Percentiles rank a stretch among this genome's conserved stretches.
Evolutionary conservation across 495 filamentous ascomycete species (phyloP).

Genomic region (Chlorociboria aeruginascens): DNA sequence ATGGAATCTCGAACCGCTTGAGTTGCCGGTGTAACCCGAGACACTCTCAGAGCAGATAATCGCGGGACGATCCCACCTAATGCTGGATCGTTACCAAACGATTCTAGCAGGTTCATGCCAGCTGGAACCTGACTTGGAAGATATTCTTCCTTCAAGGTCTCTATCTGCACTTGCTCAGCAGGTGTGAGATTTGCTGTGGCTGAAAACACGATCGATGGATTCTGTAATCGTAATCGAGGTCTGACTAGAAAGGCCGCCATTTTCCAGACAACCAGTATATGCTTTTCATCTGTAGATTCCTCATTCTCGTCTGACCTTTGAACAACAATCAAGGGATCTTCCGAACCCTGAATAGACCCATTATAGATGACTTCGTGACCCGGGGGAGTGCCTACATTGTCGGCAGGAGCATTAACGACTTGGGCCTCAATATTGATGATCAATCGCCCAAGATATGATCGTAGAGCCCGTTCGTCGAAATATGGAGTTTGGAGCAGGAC

Average conservation of each 20-base stretch:
- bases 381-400: conserved; percentile 32
- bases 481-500: conserved; percentile 58
- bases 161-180: conserved; percentile 34
- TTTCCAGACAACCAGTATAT: conserved; percentile 72
- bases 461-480: conserved; percentile 44
- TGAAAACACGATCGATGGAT: conserved; percentile 64
- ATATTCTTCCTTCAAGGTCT: conserved; percentile 52
- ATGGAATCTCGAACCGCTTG: conserved; percentile 43
- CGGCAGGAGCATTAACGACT: conserved; percentile 46
- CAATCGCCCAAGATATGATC: conserved; percentile 48
- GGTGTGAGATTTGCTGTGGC: conserved; percentile 59
- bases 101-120: conserved; percentile 70
- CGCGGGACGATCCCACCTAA: conserved; percentile 55
- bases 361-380: conserved; percentile 55
- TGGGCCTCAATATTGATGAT: conserved; percentile 58
- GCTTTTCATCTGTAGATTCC: conserved; percentile 21
- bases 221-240: conserved; percentile 67
- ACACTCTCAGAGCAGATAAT: conserved; percentile 69
- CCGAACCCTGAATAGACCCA: conserved; percentile 42
- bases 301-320: conserved; percentile 36
- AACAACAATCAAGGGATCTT: conserved; percentile 50
- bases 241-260: conserved; percentile 62
- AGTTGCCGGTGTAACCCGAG: conserved; percentile 57
- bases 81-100: conserved; percentile 57
- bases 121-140: conserved; percentile 63